Evolutionary conservation across 2,329 filamentous ascomycete species (phyloP).

Genomic region (Neopestalotiopsis sp.): DNA sequence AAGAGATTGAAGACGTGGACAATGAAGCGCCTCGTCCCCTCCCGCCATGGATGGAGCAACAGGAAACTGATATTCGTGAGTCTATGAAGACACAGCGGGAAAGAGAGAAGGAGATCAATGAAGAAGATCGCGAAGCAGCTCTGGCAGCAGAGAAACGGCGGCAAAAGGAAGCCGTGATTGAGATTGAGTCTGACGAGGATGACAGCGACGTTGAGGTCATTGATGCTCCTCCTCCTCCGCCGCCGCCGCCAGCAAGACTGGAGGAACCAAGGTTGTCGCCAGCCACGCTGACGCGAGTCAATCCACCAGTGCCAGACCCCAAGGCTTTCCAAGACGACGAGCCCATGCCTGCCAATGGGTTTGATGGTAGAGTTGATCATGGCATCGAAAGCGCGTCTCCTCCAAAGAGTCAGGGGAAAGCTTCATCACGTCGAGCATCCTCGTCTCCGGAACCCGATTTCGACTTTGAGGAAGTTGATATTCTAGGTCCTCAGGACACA

Average conservation of each 20-base stretch:
- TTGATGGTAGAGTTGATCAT: background rate
- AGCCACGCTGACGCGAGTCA: conserved; percentile 26
- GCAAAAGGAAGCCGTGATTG: conserved; percentile 57
- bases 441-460: conserved; percentile 42
- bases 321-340: conserved; percentile 12
- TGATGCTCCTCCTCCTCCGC: conserved; percentile 50
- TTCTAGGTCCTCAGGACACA: conserved; percentile 32
- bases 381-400: background rate
- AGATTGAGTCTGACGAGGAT: conserved; percentile 66
- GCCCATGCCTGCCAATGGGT: background rate
- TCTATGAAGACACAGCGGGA: conserved; percentile 63
- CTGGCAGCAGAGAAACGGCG: conserved; percentile 56
- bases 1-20: conserved; percentile 30
- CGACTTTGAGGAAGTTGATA: conserved; percentile 42
- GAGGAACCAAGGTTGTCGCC: conserved; percentile 24
- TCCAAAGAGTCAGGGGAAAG: background rate
- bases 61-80: conserved; percentile 69
- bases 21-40: conserved; percentile 59
- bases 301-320: conserved; percentile 23
- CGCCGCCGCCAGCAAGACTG: conserved; percentile 32
- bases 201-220: conserved; percentile 64
- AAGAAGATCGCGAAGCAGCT: conserved; percentile 63
- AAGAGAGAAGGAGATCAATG: conserved; percentile 64
- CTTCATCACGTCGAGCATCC: conserved; percentile 12
- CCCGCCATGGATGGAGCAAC: conserved; percentile 74